phyloP scores from a whole-genome alignment of 805 yeast genomes.

The Metschnikowia aberdeeniae region DNA sequence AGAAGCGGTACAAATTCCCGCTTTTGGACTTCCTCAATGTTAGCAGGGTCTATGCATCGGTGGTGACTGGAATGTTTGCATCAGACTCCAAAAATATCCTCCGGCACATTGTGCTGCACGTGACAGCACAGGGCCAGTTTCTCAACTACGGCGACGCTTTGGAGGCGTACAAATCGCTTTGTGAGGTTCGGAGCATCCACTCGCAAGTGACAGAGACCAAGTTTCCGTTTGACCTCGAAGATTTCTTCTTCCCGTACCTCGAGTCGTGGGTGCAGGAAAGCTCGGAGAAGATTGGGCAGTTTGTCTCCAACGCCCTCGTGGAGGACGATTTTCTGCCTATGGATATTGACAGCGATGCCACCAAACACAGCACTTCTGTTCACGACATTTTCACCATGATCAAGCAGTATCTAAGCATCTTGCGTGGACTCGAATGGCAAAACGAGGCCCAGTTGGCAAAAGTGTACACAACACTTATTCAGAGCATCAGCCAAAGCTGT shows the following conservation, averaged over 20 bases:
- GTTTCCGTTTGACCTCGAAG: slow-evolving; percentile 56
- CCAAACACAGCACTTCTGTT: slow-evolving; percentile 56
- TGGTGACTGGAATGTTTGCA: slow-evolving; percentile 50
- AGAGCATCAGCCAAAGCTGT: slow-evolving; percentile 59
- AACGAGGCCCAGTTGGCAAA: slow-evolving; percentile 59
- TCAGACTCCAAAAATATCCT: slow-evolving; percentile 51
- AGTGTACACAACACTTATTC: slow-evolving; percentile 56
- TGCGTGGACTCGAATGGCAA: slow-evolving; percentile 62
- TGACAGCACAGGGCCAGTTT: slow-evolving; percentile 25
- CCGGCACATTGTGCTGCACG: slow-evolving; percentile 45
- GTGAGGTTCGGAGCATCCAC: slow-evolving; percentile 50
- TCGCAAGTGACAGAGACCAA: slow-evolving; percentile 42
- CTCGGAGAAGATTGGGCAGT: slow-evolving; percentile 40
- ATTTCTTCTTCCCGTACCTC: slow-evolving; percentile 42
- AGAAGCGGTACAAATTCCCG: slow-evolving; percentile 57
- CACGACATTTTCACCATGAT: slow-evolving; percentile 63
- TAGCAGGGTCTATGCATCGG: slow-evolving; percentile 44
- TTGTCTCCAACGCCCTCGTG: slow-evolving; percentile 52
- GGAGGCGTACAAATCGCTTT: slow-evolving; percentile 50
- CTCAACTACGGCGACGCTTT: slow-evolving; percentile 54
- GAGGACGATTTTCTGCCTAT: slow-evolving; percentile 57
- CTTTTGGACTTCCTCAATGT: slow-evolving; percentile 57
- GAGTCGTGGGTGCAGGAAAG: slow-evolving; percentile 43
- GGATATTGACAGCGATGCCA: slow-evolving; percentile 37
- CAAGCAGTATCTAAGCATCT: slow-evolving; percentile 51